phyloP scores from a whole-genome alignment of 139 green algal species.

The Dunaliella primolecta region DNA sequence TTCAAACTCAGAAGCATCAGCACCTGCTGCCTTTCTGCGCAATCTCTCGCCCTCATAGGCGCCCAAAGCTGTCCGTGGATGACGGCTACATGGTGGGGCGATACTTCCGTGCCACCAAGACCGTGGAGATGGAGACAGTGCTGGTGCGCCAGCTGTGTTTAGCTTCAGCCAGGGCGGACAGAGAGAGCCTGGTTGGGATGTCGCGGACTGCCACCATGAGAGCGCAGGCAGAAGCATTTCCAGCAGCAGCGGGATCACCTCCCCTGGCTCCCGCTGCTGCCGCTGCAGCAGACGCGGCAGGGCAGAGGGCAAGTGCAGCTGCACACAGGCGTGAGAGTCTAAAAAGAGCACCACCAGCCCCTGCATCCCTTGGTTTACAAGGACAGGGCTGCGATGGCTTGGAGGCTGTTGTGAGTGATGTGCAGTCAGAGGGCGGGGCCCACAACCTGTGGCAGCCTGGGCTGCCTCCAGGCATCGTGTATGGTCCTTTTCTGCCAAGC shows the following conservation, averaged over 20 bases:
- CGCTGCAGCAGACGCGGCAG: neutral
- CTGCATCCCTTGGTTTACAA: too few species aligned
- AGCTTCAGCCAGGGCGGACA: conserved; percentile 2
- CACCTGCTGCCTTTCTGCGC: too few species aligned
- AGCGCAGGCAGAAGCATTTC: neutral
- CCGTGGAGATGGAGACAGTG: conserved; percentile 30
- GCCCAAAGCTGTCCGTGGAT: conserved; percentile 21
- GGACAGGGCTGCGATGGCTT: too few species aligned
- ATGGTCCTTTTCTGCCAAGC: conserved; percentile 7
- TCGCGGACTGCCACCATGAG: too few species aligned
- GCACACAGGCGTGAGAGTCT: too few species aligned
- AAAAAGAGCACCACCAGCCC: neutral
- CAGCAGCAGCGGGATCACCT: conserved; percentile 11
- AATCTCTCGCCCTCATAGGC: too few species aligned
- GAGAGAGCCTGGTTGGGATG: conserved; percentile 6
- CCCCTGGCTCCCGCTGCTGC: neutral
- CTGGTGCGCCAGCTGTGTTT: conserved; percentile 20
- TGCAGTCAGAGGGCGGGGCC: neutral
- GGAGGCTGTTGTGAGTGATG: neutral
- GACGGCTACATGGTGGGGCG: conserved; percentile 35
- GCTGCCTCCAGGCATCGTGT: conserved; percentile 24
- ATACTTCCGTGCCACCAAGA: conserved; percentile 26
- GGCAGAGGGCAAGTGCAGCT: neutral
- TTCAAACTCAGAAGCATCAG: too few species aligned
- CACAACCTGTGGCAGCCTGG: conserved; percentile 23